These are phyloP conservation scores for Pulveroboletus sp. DNA, from an alignment of 768 basidiomycete genomes.

Conservation along the genomic window DNA sequence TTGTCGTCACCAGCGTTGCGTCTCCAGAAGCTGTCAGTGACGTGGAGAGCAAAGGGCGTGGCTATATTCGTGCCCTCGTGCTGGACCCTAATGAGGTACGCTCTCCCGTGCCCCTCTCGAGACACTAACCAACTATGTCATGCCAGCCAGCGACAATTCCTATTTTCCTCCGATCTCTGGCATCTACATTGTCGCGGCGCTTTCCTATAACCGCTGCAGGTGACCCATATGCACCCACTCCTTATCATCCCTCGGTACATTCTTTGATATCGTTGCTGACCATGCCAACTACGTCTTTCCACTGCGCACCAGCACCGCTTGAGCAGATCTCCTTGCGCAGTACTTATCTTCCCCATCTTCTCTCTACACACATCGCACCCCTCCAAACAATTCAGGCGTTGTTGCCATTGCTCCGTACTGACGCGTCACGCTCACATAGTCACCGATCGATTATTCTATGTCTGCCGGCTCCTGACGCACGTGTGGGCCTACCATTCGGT, in stretches of 20 bases:
- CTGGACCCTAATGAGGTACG: constrained; percentile 74
- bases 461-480: constrained; percentile 65
- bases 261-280: constrained; percentile 75
- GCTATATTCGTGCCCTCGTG: constrained; percentile 77
- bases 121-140: constrained; percentile 4
- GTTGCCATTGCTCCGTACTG: constrained; percentile 68
- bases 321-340: constrained; percentile 63
- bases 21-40: constrained; percentile 58
- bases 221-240: constrained; percentile 70
- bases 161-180: constrained; percentile 75
- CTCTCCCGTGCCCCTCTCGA: neutral
- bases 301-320: constrained; percentile 50
- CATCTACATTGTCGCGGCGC: constrained; percentile 72
- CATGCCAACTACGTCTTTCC: constrained; percentile 39
- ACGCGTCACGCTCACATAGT: constrained; percentile 48
- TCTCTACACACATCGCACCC: constrained; percentile 70
- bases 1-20: constrained; percentile 76
- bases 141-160: constrained; percentile 64
- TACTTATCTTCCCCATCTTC: constrained; percentile 67
- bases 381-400: constrained; percentile 73
- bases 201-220: constrained; percentile 78
- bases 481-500: constrained; percentile 68
- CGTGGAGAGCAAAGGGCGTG: constrained; percentile 63
- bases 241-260: constrained; percentile 65
- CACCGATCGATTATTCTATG: constrained; percentile 59